phyloP scores from a whole-genome alignment of 140 eudicot species.

The Oenanthe javanica region DNA sequence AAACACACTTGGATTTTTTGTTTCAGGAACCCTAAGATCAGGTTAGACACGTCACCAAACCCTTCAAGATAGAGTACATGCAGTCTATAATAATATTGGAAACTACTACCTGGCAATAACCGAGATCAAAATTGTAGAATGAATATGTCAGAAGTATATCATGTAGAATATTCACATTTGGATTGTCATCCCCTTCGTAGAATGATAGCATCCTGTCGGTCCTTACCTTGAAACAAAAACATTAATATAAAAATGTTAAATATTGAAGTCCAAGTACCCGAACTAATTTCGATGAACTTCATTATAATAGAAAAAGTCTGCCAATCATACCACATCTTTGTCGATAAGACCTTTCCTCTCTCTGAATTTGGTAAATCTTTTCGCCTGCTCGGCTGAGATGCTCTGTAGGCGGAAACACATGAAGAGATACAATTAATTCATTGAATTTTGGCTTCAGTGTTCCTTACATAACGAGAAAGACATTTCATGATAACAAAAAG shows the following conservation, averaged over 20 bases:
- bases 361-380: constrained; percentile 82
- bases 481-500: not conserved
- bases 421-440: not conserved
- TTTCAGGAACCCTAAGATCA: not conserved
- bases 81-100: not conserved
- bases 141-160: constrained; percentile 89
- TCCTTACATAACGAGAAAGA: not conserved
- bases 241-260: constrained; percentile 6
- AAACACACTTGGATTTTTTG: not conserved
- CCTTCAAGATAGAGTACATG: not conserved
- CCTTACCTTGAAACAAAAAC: constrained; percentile 56
- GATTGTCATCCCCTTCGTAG: constrained; percentile 92
- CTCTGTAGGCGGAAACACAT: constrained; percentile 42
- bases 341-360: constrained; percentile 95
- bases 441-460: not conserved
- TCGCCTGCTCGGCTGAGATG: constrained; percentile 75
- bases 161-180: constrained; percentile 60
- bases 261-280: not conserved
- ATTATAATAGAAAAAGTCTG: not conserved
- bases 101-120: constrained; percentile 82
- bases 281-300: not conserved
- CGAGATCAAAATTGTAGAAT: constrained; percentile 94
- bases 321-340: constrained; percentile 80
- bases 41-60: not conserved
- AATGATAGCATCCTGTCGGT: constrained; percentile 81